Conservation (phyloP, 2,329 filamentous ascomycete species). For the Trichoderma semiorbis region DNA sequence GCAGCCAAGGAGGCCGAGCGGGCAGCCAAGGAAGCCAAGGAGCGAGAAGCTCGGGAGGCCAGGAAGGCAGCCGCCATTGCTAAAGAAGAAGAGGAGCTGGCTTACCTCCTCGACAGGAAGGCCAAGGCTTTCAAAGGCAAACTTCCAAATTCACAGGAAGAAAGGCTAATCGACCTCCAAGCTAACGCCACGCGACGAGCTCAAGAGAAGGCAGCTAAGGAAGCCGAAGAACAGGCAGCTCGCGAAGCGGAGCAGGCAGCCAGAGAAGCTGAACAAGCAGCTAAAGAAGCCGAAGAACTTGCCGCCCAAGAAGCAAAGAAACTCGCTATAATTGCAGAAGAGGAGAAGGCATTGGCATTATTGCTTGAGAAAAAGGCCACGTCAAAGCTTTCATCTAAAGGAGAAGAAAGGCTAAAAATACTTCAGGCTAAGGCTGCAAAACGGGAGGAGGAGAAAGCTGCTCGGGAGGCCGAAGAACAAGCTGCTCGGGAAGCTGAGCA, state of each 20-base stretch:
- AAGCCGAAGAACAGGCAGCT: conserved; percentile 33
- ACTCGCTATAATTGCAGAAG: conserved; percentile 21
- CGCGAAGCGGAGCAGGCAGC: conserved; percentile 27
- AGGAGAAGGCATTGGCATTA: conserved; percentile 39
- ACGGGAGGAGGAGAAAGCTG: conserved; percentile 23
- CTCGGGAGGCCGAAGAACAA: conserved; percentile 26
- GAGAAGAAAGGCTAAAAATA: background rate
- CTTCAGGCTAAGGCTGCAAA: background rate
- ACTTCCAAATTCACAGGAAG: conserved; percentile 43
- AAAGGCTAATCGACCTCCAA: conserved; percentile 40
- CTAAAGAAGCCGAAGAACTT: conserved; percentile 3
- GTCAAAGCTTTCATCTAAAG: conserved; percentile 21
- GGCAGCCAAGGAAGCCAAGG: conserved; percentile 37
- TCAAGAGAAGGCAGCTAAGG: conserved; percentile 32
- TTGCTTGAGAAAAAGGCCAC: conserved; percentile 49
- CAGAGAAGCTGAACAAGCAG: conserved; percentile 24
- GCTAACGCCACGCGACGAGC: conserved; percentile 35
- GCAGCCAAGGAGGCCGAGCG: conserved; percentile 35
- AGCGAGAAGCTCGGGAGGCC: conserved; percentile 23
- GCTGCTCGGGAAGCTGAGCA: conserved; percentile 23
- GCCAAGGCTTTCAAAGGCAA: conserved; percentile 44
- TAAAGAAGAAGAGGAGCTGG: conserved; percentile 39
- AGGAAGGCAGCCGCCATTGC: conserved; percentile 21
- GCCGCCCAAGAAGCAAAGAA: conserved; percentile 19
- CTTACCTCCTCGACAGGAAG: conserved; percentile 45